These are phyloP conservation scores for Colletotrichum liriopes DNA, from an alignment of 2,329 filamentous ascomycete genomes.

Conservation along the genomic window DNA sequence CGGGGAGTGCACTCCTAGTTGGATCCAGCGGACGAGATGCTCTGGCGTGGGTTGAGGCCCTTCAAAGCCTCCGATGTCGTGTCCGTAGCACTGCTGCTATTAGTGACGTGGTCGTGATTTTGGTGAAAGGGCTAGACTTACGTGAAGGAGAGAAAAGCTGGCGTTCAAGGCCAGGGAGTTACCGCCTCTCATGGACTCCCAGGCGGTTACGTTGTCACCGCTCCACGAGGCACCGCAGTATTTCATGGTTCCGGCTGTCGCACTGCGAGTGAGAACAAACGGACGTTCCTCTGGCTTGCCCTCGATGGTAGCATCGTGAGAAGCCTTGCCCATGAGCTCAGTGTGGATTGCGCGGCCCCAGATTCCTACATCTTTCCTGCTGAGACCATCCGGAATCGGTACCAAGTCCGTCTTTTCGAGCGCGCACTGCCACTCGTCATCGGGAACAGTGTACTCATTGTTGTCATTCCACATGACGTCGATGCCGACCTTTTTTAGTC, in stretches of 20 bases:
- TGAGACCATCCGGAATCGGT: constrained; percentile 53
- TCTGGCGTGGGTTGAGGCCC: constrained; percentile 81
- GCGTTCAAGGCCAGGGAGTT: constrained; percentile 80
- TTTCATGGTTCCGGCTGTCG: constrained; percentile 78
- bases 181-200: constrained; percentile 80
- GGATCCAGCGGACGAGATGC: constrained; percentile 80
- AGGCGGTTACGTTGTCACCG: constrained; percentile 82
- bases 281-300: constrained; percentile 73
- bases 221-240: constrained; percentile 83
- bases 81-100: constrained; percentile 71
- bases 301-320: constrained; percentile 76
- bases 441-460: constrained; percentile 79
- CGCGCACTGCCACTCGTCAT: constrained; percentile 76
- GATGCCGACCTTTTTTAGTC: constrained; percentile 74
- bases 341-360: constrained; percentile 81
- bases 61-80: constrained; percentile 84
- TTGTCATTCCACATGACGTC: constrained; percentile 87
- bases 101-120: background rate
- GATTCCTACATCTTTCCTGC: constrained; percentile 70
- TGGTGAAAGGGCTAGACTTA: constrained; percentile 44
- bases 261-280: constrained; percentile 79
- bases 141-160: constrained; percentile 77
- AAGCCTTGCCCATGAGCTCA: constrained; percentile 80
- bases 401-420: constrained; percentile 60
- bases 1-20: constrained; percentile 78